A percentile compares a stretch with the other conserved stretches of the same genome.
phyloP scores from a whole-genome alignment of 108 stramenopile species.

The Mayamaea pseudoterrestris region DNA sequence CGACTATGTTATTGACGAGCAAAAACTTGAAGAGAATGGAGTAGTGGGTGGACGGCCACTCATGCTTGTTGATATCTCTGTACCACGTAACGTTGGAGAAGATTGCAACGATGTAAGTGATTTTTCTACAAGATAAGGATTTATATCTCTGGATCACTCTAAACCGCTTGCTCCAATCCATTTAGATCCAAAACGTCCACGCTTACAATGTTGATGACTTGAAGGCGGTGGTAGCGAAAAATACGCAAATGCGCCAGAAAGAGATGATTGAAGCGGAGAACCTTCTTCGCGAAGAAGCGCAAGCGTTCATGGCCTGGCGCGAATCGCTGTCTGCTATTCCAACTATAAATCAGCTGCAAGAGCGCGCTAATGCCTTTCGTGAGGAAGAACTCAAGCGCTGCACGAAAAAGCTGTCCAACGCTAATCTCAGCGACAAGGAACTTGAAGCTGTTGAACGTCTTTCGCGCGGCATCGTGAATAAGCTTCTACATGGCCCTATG shows the following conservation, averaged over 20 bases:
- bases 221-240: conserved; percentile 96
- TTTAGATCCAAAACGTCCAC: conserved; percentile 59
- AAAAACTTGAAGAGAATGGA: conserved; percentile 71
- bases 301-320: conserved; percentile 82
- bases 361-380: conserved; percentile 88
- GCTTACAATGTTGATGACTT: conserved; percentile 97
- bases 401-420: conserved; percentile 74
- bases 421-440: conserved; percentile 82
- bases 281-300: conserved; percentile 80
- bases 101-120: conserved; percentile 66
- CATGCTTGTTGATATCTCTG: conserved; percentile 98
- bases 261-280: conserved; percentile 97
- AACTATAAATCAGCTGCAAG: conserved; percentile 91
- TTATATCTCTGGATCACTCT: conserved; percentile 1
- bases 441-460: conserved; percentile 91
- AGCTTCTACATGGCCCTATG: conserved; percentile 97
- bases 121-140: background rate
- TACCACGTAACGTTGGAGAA: conserved; percentile 92
- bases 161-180: background rate
- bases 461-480: conserved; percentile 93
- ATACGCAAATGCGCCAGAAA: conserved; percentile 87
- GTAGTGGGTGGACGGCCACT: conserved; percentile 57
- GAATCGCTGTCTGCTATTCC: conserved; percentile 92
- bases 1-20: conserved; percentile 75
- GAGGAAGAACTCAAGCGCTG: conserved; percentile 87